Conservation (phyloP, 495 filamentous ascomycete species). For the Viridothelium virens region DNA sequence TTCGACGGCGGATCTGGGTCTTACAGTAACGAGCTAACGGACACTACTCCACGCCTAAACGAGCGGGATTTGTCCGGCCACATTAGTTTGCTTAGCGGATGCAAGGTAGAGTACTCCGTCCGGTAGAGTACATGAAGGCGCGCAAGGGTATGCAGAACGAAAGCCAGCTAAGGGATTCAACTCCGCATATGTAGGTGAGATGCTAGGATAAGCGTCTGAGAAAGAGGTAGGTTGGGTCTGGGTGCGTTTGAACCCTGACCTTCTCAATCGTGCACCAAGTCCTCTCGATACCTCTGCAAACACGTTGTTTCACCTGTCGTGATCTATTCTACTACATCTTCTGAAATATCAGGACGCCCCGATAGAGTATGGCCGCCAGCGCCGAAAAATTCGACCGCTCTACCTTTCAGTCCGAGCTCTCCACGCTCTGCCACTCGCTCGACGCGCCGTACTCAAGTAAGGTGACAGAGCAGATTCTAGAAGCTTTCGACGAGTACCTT, state of each 20-base stretch:
- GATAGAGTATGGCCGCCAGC: slow-evolving; percentile 4
- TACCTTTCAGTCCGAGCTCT: slow-evolving; percentile 8
- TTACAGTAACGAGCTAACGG: slow-evolving; percentile 8
- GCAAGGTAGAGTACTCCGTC: neutral
- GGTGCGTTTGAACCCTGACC: slow-evolving; percentile 10
- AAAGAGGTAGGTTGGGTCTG: slow-evolving; percentile 4
- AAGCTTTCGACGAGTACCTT: slow-evolving; percentile 9
- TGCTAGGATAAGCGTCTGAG: neutral
- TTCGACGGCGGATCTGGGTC: slow-evolving; percentile 7
- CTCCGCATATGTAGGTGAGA: neutral
- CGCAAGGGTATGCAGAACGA: slow-evolving; percentile 10
- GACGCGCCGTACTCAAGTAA: slow-evolving; percentile 8
- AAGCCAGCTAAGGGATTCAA: too few species aligned
- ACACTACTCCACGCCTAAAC: neutral
- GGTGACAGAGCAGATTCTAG: slow-evolving; percentile 8
- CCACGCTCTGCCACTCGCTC: slow-evolving; percentile 9
- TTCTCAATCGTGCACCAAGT: slow-evolving; percentile 8
- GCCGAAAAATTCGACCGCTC: slow-evolving; percentile 6
- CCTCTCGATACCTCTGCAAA: slow-evolving; percentile 5
- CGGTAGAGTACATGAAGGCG: slow-evolving; percentile 7
- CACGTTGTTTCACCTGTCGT: slow-evolving; percentile 10
- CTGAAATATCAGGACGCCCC: slow-evolving; percentile 10
- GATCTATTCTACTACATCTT: slow-evolving; percentile 1
- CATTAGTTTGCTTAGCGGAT: slow-evolving; percentile 9
- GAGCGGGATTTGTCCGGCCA: slow-evolving; percentile 3